phyloP scores from a whole-genome alignment of 164 flowering plant genomes.

The grape (Vitis vinifera) region DNA sequence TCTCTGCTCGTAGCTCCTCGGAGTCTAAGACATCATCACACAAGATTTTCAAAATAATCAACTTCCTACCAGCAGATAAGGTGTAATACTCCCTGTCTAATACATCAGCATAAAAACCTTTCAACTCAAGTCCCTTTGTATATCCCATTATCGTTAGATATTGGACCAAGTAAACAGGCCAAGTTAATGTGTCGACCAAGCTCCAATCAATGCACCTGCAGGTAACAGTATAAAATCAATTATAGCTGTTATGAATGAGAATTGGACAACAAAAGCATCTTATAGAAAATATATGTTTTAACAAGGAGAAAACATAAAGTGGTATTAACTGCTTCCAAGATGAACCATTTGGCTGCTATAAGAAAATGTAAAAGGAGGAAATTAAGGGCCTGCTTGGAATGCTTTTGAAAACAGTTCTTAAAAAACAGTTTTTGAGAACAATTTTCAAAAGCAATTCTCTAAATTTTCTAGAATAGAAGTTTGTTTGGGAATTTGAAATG shows the following conservation, averaged over 20 bases:
- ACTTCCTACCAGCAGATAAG: constrained; percentile 57
- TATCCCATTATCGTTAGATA: constrained; percentile 72
- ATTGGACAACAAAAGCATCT: too few species aligned
- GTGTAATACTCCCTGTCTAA: constrained; percentile 67
- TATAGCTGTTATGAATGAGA: background rate
- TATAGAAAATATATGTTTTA: too few species aligned
- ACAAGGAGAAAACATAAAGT: too few species aligned
- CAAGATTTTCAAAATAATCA: constrained; percentile 70
- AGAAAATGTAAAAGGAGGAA: too few species aligned
- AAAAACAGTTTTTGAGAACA: too few species aligned
- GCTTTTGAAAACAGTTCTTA: too few species aligned
- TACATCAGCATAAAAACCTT: constrained; percentile 48
- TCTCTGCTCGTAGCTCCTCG: constrained; percentile 76
- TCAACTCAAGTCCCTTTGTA: constrained; percentile 55
- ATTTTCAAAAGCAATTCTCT: too few species aligned
- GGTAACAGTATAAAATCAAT: constrained; percentile 5
- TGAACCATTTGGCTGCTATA: too few species aligned
- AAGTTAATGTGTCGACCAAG: constrained; percentile 82
- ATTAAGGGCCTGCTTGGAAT: too few species aligned
- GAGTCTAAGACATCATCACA: constrained; percentile 82
- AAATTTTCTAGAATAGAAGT: too few species aligned
- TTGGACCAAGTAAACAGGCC: constrained; percentile 76
- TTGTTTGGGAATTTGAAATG: too few species aligned
- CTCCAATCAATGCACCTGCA: constrained; percentile 86
- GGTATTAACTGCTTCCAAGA: too few species aligned